phyloP scores from a whole-genome alignment of 805 yeast genomes.

The Candida nemodendra region DNA sequence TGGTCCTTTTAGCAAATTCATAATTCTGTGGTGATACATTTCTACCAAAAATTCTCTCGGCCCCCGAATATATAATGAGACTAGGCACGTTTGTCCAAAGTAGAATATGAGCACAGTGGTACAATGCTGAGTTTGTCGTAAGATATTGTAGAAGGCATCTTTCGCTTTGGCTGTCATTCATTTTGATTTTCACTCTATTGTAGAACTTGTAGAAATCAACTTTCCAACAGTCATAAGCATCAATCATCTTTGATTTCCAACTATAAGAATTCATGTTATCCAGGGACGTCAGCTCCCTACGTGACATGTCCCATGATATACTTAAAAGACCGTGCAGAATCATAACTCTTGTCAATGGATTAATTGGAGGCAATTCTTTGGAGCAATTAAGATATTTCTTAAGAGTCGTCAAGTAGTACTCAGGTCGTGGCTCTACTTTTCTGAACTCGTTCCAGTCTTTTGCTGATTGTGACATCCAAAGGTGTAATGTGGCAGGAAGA shows the following conservation, averaged over 20 bases:
- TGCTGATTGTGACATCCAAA: conserved; percentile 13
- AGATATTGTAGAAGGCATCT: conserved; percentile 8
- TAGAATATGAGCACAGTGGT: conserved; percentile 14
- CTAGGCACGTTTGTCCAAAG: conserved; percentile 13
- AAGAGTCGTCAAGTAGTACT: conserved; percentile 5
- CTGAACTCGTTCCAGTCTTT: conserved; percentile 5
- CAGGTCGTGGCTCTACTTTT: conserved; percentile 2
- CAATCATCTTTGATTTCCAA: conserved; percentile 12
- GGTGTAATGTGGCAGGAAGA: conserved; percentile 9
- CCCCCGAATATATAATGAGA: conserved; percentile 10
- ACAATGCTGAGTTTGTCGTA: conserved; percentile 14
- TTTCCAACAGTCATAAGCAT: conserved; percentile 16
- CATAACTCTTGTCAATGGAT: conserved; percentile 8
- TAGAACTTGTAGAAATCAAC: conserved; percentile 10
- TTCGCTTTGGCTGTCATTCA: background rate
- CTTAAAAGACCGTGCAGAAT: conserved; percentile 16
- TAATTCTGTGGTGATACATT: conserved; percentile 1
- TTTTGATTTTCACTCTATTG: background rate
- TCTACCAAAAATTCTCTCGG: conserved; percentile 9
- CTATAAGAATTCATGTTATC: conserved; percentile 7
- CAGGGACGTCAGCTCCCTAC: conserved; percentile 2
- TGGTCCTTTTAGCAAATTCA: conserved; percentile 9
- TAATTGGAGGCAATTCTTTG: background rate
- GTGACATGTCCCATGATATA: conserved; percentile 11
- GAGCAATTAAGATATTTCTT: conserved; percentile 8